Evolutionary conservation across 441 rosid species (phyloP), one percentile per base, ranked within the genome.

Genomic region (Pelargonium myrrhifolium): DNA sequence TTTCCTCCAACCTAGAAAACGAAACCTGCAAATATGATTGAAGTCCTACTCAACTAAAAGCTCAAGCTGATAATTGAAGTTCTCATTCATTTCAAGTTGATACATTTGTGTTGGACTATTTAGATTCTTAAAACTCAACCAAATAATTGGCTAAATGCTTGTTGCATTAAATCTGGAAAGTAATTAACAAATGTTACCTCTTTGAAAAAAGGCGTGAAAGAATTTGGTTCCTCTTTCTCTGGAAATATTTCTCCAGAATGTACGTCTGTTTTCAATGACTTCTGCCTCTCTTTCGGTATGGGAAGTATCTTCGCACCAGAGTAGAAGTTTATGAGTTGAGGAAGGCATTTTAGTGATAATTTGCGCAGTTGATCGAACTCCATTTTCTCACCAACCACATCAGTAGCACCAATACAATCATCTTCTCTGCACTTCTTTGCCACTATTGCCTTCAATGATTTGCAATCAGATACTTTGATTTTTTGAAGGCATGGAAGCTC

Each of bases 321-420:
- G 56, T 28, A 73, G 9, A 77, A 67, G 15, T 58, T 24, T 8
- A 9, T 14, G 28, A 77, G 21, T 2, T 0, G 63, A 0, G 75
- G 77, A 45, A 77, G 70, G 40, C 9, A 1, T n/a, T 40, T 62
- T 1, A 77, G 14, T 14, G 37, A 59, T 67, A 77, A 11, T 21
- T 3, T 21, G 3, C 6, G 18, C 47, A 77, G 40, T 4, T 37
- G 68, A 18, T 14, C 6, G 0, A 67, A 43, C 35, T 70, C 43
- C 5, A 73, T 20, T 21, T 51, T 7, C 58, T 51, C 58, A 15
- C 8, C 2, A 5, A 15, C 21, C 49, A 6, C 47, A 20, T 72
- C 66, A 28, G 14, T 59, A 9, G 12, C 8, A 3, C 10, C 18
- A 9, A n/a, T 12, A 3, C 4, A 3, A 43, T 2, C 59, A 53